phyloP scores from a whole-genome alignment of 2,329 filamentous ascomycete species.

The Rosellinia necatrix region DNA sequence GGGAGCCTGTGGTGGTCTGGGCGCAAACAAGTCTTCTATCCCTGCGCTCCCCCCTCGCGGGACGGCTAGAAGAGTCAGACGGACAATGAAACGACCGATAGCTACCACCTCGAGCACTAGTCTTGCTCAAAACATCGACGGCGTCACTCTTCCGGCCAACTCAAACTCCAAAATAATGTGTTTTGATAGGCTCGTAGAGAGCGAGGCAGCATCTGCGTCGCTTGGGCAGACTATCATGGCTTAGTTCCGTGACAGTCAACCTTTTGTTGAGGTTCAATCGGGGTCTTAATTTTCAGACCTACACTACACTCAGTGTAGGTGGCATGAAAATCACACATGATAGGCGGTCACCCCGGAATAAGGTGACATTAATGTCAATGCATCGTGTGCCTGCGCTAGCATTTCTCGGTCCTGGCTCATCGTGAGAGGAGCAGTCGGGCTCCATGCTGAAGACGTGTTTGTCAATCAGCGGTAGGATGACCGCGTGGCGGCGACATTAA shows the following conservation, averaged over 20 bases:
- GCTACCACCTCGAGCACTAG: neutral
- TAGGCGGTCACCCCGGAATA: too few relatives aligned
- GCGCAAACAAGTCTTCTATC: neutral
- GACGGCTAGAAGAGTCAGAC: too few relatives aligned
- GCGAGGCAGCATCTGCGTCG: neutral
- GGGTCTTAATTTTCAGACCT: too few relatives aligned
- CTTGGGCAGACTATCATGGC: neutral
- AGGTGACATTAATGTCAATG: neutral
- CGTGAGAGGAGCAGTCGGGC: constrained; percentile 2
- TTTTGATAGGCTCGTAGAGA: neutral
- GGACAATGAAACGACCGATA: neutral
- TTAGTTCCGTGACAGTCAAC: neutral
- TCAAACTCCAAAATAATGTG: neutral
- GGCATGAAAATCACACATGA: too few relatives aligned
- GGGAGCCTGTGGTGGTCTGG: too few relatives aligned
- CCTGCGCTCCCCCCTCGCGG: neutral
- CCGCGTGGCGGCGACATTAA: too few relatives aligned
- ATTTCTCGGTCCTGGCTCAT: too few relatives aligned
- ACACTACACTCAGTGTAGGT: too few relatives aligned
- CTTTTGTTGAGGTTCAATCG: too few relatives aligned
- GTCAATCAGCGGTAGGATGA: constrained; percentile 3
- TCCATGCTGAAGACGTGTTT: constrained; percentile 1
- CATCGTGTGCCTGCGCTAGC: too few relatives aligned
- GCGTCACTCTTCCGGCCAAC: neutral
- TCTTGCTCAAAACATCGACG: neutral